Conservation (phyloP, 495 filamentous ascomycete genomes). For the Ramalina intermedia region DNA sequence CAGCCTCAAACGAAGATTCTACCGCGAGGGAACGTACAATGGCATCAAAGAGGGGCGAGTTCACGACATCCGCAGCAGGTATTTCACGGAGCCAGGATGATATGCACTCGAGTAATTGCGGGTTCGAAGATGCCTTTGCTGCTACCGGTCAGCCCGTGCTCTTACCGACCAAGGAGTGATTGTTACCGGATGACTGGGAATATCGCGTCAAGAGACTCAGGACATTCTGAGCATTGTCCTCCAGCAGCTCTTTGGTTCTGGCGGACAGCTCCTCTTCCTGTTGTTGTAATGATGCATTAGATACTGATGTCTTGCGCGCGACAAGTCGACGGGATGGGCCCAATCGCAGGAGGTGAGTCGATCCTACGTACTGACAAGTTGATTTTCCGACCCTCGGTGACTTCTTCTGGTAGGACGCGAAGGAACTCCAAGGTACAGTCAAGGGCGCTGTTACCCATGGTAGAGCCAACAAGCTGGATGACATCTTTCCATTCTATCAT, state of each 20-base stretch:
- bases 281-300: conserved; percentile 30
- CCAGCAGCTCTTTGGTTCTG: conserved; percentile 75
- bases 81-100: conserved; percentile 94
- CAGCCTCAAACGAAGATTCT: conserved; percentile 67
- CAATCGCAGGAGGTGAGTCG: conserved; percentile 33
- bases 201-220: conserved; percentile 76
- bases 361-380: conserved; percentile 85
- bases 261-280: conserved; percentile 84
- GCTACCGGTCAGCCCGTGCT: conserved; percentile 1
- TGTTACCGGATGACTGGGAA: conserved; percentile 74
- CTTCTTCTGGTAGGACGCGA: conserved; percentile 92
- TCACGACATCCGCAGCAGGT: conserved; percentile 65
- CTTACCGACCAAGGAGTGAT: not conserved
- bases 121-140: conserved; percentile 64
- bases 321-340: conserved; percentile 20
- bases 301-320: conserved; percentile 20
- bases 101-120: conserved; percentile 83
- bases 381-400: conserved; percentile 97
- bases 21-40: conserved; percentile 62
- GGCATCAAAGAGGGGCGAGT: conserved; percentile 69
- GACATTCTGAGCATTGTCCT: conserved; percentile 78
- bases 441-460: conserved; percentile 61
- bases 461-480: conserved; percentile 58
- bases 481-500: conserved; percentile 96
- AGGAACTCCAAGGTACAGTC: conserved; percentile 90